Evolutionary conservation across 2,329 filamentous ascomycete species (phyloP), one percentile per base, ranked within the genome.

Genomic region (Thyridium curvatum): DNA sequence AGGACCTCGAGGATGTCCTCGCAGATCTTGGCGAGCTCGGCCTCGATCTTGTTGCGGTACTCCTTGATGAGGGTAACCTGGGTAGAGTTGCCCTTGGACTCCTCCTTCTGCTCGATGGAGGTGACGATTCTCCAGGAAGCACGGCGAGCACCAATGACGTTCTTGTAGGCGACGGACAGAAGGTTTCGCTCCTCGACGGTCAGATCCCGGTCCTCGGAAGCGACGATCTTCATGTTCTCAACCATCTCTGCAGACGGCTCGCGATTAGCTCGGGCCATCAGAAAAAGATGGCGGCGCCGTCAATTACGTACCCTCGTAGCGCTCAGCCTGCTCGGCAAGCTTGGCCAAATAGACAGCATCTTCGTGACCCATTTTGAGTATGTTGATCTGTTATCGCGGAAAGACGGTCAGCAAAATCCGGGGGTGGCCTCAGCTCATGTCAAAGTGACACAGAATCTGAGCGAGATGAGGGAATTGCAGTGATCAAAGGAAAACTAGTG

Each of bases 311-410:
- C 93, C 93, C 79, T 98, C 93, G 74, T 98, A 98, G 68, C 93
- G 91, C 84, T 98, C 93, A 71, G 93, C 93, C 83, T 98, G 93
- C 84, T 98, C 93, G 66, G 93, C 93, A 70, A 98, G 86, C 89
- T 97, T 97, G 74, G 93, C 93, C 68, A 97, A 85, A 72, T 97
- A 97, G 64, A 98, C 93, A 61, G 90, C 91, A 76, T 97, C 90
- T 81, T 97, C 91, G 79, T 95, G 88, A 82, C 86, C 89, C 91
- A 97, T 97, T 76, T 76, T 90, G 77, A 65, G 55, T 58, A 16
- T 37, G 37, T 32, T 52, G 59, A 48, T 42, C 43, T 51, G 30
- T 39, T 51, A 38, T 49, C 40, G 44, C 36, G 41, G 38, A 36
- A 21, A 31, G 31, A 33, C 32, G 32, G 48, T 59, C 51, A 56